These are phyloP conservation scores for Lophiostoma macrostomum DNA, from an alignment of 495 filamentous ascomycete genomes.

Conservation along the genomic window DNA sequence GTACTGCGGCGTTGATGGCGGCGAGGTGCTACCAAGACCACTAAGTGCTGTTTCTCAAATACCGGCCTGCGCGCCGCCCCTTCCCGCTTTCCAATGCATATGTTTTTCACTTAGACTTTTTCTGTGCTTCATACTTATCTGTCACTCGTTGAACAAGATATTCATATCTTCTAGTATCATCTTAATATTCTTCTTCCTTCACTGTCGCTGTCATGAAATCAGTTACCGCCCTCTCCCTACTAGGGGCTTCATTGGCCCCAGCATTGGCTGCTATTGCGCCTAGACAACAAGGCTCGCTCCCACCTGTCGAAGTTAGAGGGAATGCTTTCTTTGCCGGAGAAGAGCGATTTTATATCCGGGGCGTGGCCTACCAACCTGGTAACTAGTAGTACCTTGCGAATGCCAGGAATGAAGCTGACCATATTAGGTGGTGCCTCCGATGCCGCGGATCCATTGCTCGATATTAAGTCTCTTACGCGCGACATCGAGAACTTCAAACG, in stretches of 20 bases:
- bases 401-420: background rate
- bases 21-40: background rate
- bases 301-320: slow-evolving; percentile 46
- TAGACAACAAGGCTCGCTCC: slow-evolving; percentile 31
- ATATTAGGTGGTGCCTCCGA: slow-evolving; percentile 68
- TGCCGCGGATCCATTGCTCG: slow-evolving; percentile 73
- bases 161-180: slow-evolving; percentile 12
- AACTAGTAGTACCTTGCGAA: background rate
- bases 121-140: slow-evolving; percentile 14
- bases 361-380: slow-evolving; percentile 90
- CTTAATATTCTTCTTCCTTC: slow-evolving; percentile 5
- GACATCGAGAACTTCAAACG: slow-evolving; percentile 82
- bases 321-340: slow-evolving; percentile 78
- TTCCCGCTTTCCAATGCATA: slow-evolving; percentile 13
- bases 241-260: slow-evolving; percentile 11
- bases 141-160: slow-evolving; percentile 23
- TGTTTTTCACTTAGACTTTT: slow-evolving; percentile 18
- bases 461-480: slow-evolving; percentile 64
- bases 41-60: slow-evolving; percentile 12
- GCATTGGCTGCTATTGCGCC: slow-evolving; percentile 18
- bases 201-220: slow-evolving; percentile 17
- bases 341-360: slow-evolving; percentile 85
- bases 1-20: slow-evolving; percentile 7
- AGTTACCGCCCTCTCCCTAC: slow-evolving; percentile 8
- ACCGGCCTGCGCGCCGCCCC: slow-evolving; percentile 3